Evolutionary conservation across 2,329 filamentous ascomycete species (phyloP).

Genomic region (Talaromyces sp.): DNA sequence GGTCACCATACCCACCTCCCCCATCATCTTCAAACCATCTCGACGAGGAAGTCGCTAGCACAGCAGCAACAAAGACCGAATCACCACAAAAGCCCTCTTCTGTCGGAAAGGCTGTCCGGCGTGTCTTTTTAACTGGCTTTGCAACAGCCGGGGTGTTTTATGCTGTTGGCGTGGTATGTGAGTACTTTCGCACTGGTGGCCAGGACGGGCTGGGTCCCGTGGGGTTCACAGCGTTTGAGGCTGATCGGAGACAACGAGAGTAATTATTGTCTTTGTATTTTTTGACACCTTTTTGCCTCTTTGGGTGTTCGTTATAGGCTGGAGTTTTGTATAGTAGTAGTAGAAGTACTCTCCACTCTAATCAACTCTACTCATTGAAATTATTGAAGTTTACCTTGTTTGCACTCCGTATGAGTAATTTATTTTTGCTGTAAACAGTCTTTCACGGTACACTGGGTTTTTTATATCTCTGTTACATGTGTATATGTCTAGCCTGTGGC

Average conservation of each 20-base stretch:
- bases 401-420: neutral
- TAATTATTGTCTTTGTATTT: no score
- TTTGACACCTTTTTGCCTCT: no score
- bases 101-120: slow-evolving; percentile 19
- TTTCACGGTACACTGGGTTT: no score
- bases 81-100: slow-evolving; percentile 11
- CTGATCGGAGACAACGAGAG: slow-evolving; percentile 21
- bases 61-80: neutral
- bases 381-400: neutral
- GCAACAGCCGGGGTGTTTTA: slow-evolving; percentile 35
- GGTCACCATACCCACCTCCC: slow-evolving; percentile 16
- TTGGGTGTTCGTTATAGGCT: no score
- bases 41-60: neutral
- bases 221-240: slow-evolving; percentile 35
- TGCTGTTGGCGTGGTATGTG: slow-evolving; percentile 33
- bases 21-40: neutral
- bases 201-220: slow-evolving; percentile 32
- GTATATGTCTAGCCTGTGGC: no score
- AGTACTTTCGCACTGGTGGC: slow-evolving; percentile 39
- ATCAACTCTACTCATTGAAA: neutral
- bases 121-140: slow-evolving; percentile 30
- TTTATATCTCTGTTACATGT: no score
- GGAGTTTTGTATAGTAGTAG: neutral
- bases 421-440: no score
- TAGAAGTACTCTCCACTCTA: neutral